Evolutionary conservation across 2,329 filamentous ascomycete genomes (phyloP).

Genomic region (Fusarium miscanthi): DNA sequence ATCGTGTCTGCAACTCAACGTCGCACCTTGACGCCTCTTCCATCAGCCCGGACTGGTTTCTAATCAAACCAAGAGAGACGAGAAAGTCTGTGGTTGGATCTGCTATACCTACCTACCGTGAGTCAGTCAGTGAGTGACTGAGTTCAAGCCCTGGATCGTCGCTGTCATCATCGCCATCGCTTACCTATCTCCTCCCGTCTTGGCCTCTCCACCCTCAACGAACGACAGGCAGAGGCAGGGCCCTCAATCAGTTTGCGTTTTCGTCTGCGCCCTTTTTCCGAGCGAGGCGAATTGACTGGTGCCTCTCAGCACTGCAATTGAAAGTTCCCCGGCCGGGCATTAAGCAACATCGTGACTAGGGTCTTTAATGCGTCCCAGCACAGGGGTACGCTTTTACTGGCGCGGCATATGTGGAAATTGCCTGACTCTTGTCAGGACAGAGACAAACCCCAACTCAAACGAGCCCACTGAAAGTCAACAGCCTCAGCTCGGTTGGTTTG

Average conservation of each 20-base stretch:
- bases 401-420: slow-evolving; percentile 35
- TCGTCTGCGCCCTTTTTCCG: slow-evolving; percentile 5
- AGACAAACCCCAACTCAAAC: background rate
- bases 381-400: slow-evolving; percentile 27
- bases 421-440: slow-evolving; percentile 23
- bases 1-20: slow-evolving; percentile 25
- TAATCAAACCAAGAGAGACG: background rate
- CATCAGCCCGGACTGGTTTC: slow-evolving; percentile 17
- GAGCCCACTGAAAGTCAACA: background rate
- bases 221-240: slow-evolving; percentile 16
- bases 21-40: slow-evolving; percentile 29
- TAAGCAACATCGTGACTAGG: slow-evolving; percentile 2
- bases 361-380: slow-evolving; percentile 8
- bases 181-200: slow-evolving; percentile 31
- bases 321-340: background rate
- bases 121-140: too few species aligned
- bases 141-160: slow-evolving; percentile 21
- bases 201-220: slow-evolving; percentile 24
- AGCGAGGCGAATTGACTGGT: background rate
- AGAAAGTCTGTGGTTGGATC: slow-evolving; percentile 4
- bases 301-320: background rate
- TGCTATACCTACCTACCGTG: background rate
- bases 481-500: slow-evolving; percentile 1
- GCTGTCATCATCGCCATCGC: slow-evolving; percentile 39
- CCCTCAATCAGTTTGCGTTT: background rate